Evolutionary conservation across 768 basidiomycete species (phyloP).

Genomic region (Termitomyces sp.): DNA sequence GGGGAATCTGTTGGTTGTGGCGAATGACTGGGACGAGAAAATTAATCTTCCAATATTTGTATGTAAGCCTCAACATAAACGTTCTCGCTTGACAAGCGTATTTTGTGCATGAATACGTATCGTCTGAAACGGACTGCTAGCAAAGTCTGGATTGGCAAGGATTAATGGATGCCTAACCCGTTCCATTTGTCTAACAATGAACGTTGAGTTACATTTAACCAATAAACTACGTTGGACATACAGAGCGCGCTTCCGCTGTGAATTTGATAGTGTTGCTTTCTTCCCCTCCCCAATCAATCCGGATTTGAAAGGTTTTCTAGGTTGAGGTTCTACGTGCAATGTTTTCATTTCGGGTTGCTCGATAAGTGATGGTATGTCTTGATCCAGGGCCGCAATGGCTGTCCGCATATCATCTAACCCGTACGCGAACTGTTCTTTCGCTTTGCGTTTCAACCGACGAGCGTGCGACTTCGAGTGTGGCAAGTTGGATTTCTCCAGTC

Average conservation of each 20-base stretch:
- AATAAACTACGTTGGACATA: conserved; percentile 30
- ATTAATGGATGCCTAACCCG: conserved; percentile 66
- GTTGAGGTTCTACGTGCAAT: conserved; percentile 13
- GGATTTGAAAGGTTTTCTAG: conserved; percentile 23
- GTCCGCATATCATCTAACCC: conserved; percentile 44
- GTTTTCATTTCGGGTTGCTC: conserved; percentile 12
- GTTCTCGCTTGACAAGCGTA: conserved; percentile 49
- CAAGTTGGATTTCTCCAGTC: conserved; percentile 39
- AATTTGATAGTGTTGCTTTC: conserved; percentile 46
- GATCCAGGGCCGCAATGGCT: conserved; percentile 51
- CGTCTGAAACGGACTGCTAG: conserved; percentile 67
- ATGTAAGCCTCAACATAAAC: background rate
- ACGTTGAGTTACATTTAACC: background rate
- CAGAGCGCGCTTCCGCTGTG: conserved; percentile 66
- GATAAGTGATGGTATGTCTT: conserved; percentile 16
- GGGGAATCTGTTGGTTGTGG: background rate
- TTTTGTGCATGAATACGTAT: conserved; percentile 79
- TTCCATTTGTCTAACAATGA: conserved; percentile 48
- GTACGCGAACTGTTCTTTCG: conserved; percentile 50
- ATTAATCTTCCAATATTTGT: background rate
- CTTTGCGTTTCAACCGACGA: conserved; percentile 65
- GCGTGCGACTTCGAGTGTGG: conserved; percentile 71
- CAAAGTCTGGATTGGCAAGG: conserved; percentile 57
- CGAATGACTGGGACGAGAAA: background rate
- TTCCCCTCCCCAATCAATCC: conserved; percentile 68